phyloP scores from a whole-genome alignment of 2,329 filamentous ascomycete species.

The Tolypocladium sp. region DNA sequence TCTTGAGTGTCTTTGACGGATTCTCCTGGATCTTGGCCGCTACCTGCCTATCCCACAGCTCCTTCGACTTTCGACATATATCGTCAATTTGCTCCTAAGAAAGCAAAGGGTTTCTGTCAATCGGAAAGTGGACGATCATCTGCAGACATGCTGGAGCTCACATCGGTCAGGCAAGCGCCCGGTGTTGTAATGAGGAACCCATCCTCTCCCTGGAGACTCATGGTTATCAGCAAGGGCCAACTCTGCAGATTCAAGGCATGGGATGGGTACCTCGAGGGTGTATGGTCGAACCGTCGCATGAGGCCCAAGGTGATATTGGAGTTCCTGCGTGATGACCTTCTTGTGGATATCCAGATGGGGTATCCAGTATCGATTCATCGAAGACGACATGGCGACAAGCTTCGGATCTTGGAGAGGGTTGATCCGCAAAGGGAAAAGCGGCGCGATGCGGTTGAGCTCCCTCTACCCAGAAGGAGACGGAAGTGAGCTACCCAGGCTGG shows the following conservation, averaged over 20 bases:
- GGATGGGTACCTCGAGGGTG: constrained; percentile 38
- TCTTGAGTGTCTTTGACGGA: constrained; percentile 41
- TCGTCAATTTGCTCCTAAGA: constrained; percentile 51
- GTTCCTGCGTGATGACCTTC: constrained; percentile 48
- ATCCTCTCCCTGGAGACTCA: constrained; percentile 42
- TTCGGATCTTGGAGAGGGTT: background rate
- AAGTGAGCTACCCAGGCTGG: background rate
- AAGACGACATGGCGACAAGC: constrained; percentile 13
- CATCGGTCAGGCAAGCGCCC: constrained; percentile 49
- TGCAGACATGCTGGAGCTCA: constrained; percentile 23
- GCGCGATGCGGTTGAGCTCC: background rate
- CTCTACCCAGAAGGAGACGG: background rate
- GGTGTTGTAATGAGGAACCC: constrained; percentile 51
- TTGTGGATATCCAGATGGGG: constrained; percentile 50
- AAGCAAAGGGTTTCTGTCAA: constrained; percentile 8
- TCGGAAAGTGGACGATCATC: background rate
- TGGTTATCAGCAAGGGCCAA: background rate
- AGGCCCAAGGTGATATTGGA: constrained; percentile 49
- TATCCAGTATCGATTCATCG: constrained; percentile 53
- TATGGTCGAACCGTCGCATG: constrained; percentile 48
- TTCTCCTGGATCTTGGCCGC: constrained; percentile 37
- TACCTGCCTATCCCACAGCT: constrained; percentile 46
- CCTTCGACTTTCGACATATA: constrained; percentile 49
- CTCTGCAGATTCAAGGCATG: background rate
- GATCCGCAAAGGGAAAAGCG: background rate